A percentile compares a stretch with the other conserved stretches of the same genome.
These are phyloP conservation scores for Geotrichum australiense DNA, from an alignment of 1,139 yeast species.

Conservation along the genomic window DNA sequence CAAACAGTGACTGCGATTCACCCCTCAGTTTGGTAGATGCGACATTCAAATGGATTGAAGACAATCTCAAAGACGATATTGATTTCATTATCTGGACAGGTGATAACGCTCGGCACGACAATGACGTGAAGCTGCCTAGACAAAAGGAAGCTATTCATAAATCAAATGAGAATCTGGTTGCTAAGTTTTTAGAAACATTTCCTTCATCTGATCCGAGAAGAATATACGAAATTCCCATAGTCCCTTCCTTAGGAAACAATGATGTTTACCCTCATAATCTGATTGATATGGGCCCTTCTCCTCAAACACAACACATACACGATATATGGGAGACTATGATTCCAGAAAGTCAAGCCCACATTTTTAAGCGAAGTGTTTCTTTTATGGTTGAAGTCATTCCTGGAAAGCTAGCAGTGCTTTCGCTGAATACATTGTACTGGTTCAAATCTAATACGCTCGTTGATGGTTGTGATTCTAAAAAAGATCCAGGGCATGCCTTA, in stretches of 20 bases:
- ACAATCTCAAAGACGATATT: slow-evolving; percentile 60
- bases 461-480: slow-evolving; percentile 64
- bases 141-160: slow-evolving; percentile 63
- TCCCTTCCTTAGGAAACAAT: slow-evolving; percentile 76
- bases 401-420: slow-evolving; percentile 63
- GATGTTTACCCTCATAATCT: slow-evolving; percentile 85
- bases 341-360: slow-evolving; percentile 72
- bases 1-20: slow-evolving; percentile 42
- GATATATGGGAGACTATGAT: slow-evolving; percentile 65
- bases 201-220: slow-evolving; percentile 29
- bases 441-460: slow-evolving; percentile 74
- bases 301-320: slow-evolving; percentile 70
- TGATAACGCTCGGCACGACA: slow-evolving; percentile 80
- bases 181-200: slow-evolving; percentile 41
- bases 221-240: slow-evolving; percentile 38
- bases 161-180: slow-evolving; percentile 59
- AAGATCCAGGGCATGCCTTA: slow-evolving; percentile 72
- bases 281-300: slow-evolving; percentile 79
- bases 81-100: slow-evolving; percentile 91
- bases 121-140: slow-evolving; percentile 66
- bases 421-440: slow-evolving; percentile 69
- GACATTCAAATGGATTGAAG: slow-evolving; percentile 60
- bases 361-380: slow-evolving; percentile 67
- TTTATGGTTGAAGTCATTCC: slow-evolving; percentile 73
- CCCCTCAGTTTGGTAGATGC: slow-evolving; percentile 54